A percentile compares a stretch with the other conserved stretches of the same genome.
phyloP scores from a whole-genome alignment of 1,139 yeast genomes.

The Yamadazyma songkhlaensis region DNA sequence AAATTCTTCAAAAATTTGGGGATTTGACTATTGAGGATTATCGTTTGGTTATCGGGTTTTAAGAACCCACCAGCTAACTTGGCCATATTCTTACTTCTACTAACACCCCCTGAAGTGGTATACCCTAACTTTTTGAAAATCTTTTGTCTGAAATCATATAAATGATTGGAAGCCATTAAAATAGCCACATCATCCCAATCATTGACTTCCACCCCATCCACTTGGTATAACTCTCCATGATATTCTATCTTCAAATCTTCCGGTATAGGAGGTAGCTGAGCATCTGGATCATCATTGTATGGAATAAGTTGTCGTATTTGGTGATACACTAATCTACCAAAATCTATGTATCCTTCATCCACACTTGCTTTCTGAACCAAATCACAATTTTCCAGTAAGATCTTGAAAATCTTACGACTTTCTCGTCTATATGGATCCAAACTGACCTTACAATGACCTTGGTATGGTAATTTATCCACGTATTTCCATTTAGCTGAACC shows the following conservation, averaged over 20 bases:
- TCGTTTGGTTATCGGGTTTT: slow-evolving; percentile 87
- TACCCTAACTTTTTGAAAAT: slow-evolving; percentile 62
- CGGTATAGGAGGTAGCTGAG: slow-evolving; percentile 52
- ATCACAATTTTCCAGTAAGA: slow-evolving; percentile 57
- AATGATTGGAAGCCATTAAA: slow-evolving; percentile 60
- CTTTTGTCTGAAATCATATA: slow-evolving; percentile 50
- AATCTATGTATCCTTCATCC: slow-evolving; percentile 86
- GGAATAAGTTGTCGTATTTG: slow-evolving; percentile 13
- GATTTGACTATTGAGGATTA: slow-evolving; percentile 52
- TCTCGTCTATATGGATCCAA: slow-evolving; percentile 90
- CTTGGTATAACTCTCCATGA: slow-evolving; percentile 25
- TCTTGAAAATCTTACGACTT: slow-evolving; percentile 70
- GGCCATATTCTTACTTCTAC: slow-evolving; percentile 72
- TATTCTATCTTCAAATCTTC: slow-evolving; percentile 24
- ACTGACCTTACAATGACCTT: slow-evolving; percentile 70
- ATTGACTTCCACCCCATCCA: slow-evolving; percentile 14
- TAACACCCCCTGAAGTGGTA: slow-evolving; percentile 89
- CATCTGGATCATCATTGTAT: slow-evolving; percentile 8
- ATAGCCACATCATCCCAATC: slow-evolving; percentile 90
- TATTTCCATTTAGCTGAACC: slow-evolving; percentile 87
- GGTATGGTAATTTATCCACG: slow-evolving; percentile 37
- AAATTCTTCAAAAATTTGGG: slow-evolving; percentile 55
- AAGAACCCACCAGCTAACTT: slow-evolving; percentile 85
- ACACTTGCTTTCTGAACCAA: slow-evolving; percentile 90
- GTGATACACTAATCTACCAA: slow-evolving; percentile 50